phyloP scores from a whole-genome alignment of 208 protist species.

The Entamoeba histolytica region DNA sequence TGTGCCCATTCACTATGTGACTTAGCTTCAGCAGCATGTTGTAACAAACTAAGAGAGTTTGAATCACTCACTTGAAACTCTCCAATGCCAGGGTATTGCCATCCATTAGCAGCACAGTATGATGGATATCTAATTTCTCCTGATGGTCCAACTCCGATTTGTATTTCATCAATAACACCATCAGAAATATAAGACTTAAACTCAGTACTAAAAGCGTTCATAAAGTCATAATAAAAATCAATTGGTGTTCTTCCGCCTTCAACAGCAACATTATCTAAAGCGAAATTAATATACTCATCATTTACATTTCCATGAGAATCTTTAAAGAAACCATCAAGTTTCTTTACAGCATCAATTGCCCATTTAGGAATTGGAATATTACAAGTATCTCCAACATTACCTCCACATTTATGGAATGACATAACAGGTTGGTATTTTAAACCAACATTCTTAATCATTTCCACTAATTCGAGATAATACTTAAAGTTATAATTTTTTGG shows the following conservation, averaged over 20 bases:
- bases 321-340: constrained; percentile 32
- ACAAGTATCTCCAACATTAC: constrained; percentile 47
- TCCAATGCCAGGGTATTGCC: constrained; percentile 36
- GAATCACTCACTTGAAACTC: constrained; percentile 45
- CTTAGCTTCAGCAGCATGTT: constrained; percentile 8
- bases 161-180: constrained; percentile 25
- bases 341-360: constrained; percentile 29
- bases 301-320: constrained; percentile 31
- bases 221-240: constrained; percentile 43
- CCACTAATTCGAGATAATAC: constrained; percentile 10
- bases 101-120: constrained; percentile 24
- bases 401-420: constrained; percentile 47
- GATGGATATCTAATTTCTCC: constrained; percentile 49
- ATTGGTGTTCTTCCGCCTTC: constrained; percentile 39
- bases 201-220: constrained; percentile 20
- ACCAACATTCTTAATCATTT: constrained; percentile 14
- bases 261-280: constrained; percentile 32
- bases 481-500: constrained; percentile 42
- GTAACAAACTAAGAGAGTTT: constrained; percentile 29
- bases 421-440: constrained; percentile 39
- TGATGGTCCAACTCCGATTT: constrained; percentile 38
- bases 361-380: constrained; percentile 44
- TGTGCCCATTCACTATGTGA: constrained; percentile 21
- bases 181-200: neutral
- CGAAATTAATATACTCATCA: constrained; percentile 41